Evolutionary conservation across 148 eudicot genomes (phyloP), one percentile per base, ranked within the genome.

Genomic region (Mesembryanthemum crystallinum): DNA sequence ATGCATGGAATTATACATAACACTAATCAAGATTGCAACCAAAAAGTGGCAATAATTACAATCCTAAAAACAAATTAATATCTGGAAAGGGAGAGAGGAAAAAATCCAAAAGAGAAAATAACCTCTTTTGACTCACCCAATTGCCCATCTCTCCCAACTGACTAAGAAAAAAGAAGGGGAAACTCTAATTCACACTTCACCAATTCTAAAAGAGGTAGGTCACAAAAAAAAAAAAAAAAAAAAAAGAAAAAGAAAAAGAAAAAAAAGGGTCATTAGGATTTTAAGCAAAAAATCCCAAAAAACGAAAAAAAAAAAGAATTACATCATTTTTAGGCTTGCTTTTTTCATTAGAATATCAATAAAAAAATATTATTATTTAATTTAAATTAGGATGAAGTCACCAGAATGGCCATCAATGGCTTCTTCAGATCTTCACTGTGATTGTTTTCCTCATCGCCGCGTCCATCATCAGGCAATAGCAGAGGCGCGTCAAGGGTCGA

Each of bases 401-500:
- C 89, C 55, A 72, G 57, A 1, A 89, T 77, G 69, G 76, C 82
- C 60, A 85, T 83, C 83, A 88, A 82, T 20, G 89, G 86, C 66
- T 82, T 82, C 1, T 76, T 79, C 69, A 42, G 64, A 45, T 69
- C 81, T 64, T 67, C 55, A 59, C 42, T n/a, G 12, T 45, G 52
- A 76, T 61, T 10, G 8, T 30, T 69, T 52, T 54, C 42, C 62
- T 57, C 12, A 30, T 81, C 86, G 72, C 64, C 69, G n/a, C 67
- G 76, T 32, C 71, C 65, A 25, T 76, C 78, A 32, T 17, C 28
- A 62, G 59, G 59, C 59, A 77, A 35, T 21, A 82, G 25, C 65
- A 71, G 63, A 8, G 79, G 49, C 33, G 75, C 3, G 64, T 71
- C 72, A 64, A 59, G 51, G 70, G 39, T 47, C 3, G 11, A 37